Conservation (phyloP, 352 stramenopile species). For the Hyaloperonospora arabidopsidis region DNA sequence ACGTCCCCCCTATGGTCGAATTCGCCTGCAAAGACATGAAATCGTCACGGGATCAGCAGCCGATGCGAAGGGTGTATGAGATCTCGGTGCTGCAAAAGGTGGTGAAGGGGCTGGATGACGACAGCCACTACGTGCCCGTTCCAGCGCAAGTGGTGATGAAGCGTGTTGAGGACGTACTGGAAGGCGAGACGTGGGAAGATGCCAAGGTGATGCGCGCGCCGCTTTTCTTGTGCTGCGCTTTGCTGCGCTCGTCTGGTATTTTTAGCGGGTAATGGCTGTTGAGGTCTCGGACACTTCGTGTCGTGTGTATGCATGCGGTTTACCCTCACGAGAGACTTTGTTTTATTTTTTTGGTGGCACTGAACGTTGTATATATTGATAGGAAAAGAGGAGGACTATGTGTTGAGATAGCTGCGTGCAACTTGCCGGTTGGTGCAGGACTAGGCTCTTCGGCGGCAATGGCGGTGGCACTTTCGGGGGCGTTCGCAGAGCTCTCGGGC, state of each 20-base stretch:
- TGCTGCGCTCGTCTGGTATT: slow-evolving; percentile 39
- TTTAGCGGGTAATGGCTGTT: slow-evolving; percentile 19
- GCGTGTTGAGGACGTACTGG: slow-evolving; percentile 44
- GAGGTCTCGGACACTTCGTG: background rate
- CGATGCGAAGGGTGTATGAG: slow-evolving; percentile 33
- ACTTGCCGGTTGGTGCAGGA: slow-evolving; percentile 79
- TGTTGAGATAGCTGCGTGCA: slow-evolving; percentile 42
- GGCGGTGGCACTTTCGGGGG: slow-evolving; percentile 75
- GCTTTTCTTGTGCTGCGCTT: slow-evolving; percentile 50
- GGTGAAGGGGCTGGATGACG: slow-evolving; percentile 27
- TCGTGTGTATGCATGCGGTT: background rate
- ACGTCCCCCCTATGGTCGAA: slow-evolving; percentile 23
- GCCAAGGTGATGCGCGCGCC: slow-evolving; percentile 41
- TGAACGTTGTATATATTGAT: slow-evolving; percentile 3
- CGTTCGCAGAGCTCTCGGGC: slow-evolving; percentile 37
- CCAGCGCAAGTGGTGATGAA: slow-evolving; percentile 35
- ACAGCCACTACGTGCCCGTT: slow-evolving; percentile 44
- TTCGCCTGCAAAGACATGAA: slow-evolving; percentile 50
- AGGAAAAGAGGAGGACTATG: slow-evolving; percentile 25
- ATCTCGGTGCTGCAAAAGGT: slow-evolving; percentile 27
- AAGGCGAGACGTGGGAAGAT: slow-evolving; percentile 35
- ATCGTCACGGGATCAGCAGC: slow-evolving; percentile 24
- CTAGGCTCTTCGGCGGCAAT: slow-evolving; percentile 89
- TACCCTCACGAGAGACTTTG: slow-evolving; percentile 1
- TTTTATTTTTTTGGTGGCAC: slow-evolving; percentile 2